phyloP scores from a whole-genome alignment of 1,139 yeast species.

The Spathaspora sp. region DNA sequence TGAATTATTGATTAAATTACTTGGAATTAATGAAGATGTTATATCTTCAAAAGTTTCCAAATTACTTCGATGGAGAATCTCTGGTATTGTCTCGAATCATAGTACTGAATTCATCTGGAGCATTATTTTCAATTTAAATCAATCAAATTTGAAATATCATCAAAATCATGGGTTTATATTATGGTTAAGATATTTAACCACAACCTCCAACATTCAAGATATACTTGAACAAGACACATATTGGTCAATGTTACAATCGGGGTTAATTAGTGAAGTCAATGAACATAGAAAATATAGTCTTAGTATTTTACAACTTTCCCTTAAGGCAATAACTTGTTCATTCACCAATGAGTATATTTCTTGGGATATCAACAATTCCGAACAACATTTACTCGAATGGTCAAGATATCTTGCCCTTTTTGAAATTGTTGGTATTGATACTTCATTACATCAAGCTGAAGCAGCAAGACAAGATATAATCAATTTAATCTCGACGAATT shows the following conservation, averaged over 20 bases:
- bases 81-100: conserved; percentile 20
- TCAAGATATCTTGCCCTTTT: conserved; percentile 68
- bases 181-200: conserved; percentile 54
- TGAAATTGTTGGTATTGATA: conserved; percentile 81
- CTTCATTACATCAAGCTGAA: conserved; percentile 82
- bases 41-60: conserved; percentile 36
- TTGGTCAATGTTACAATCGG: conserved; percentile 61
- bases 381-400: conserved; percentile 57
- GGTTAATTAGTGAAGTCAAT: conserved; percentile 57
- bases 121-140: conserved; percentile 36
- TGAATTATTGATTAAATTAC: conserved; percentile 25
- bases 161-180: conserved; percentile 48
- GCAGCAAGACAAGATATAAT: conserved; percentile 72
- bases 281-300: conserved; percentile 74
- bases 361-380: conserved; percentile 41
- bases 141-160: conserved; percentile 28
- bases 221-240: conserved; percentile 42
- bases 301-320: conserved; percentile 62
- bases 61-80: conserved; percentile 51
- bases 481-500: conserved; percentile 49
- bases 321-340: conserved; percentile 43
- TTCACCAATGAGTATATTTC: conserved; percentile 43
- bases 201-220: background rate
- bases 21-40: conserved; percentile 32
- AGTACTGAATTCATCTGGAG: conserved; percentile 37